Percentiles rank a stretch among this genome's conserved stretches.
Conservation (phyloP, 306 rosid species). For the Styphnolobium japonicum region DNA sequence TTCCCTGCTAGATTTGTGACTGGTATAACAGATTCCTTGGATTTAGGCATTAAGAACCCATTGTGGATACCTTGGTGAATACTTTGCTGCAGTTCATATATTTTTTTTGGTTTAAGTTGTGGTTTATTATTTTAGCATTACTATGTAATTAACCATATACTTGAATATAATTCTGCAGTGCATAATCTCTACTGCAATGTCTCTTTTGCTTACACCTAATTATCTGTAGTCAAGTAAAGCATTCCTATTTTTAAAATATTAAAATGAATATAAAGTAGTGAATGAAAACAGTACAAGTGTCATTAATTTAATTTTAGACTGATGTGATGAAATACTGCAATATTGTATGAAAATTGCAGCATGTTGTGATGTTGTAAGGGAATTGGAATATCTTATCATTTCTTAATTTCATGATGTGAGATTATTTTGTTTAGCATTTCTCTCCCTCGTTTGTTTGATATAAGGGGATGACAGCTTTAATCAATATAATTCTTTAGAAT, state of each 20-base stretch:
- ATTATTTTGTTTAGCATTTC: background rate
- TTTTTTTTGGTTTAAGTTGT: background rate
- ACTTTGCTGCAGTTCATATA: background rate
- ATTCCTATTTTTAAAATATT: background rate
- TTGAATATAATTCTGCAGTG: background rate
- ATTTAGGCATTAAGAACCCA: background rate
- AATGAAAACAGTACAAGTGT: background rate
- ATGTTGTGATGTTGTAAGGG: background rate
- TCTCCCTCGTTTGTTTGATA: background rate
- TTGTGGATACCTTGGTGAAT: background rate
- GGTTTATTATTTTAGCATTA: background rate
- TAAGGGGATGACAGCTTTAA: background rate
- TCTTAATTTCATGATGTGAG: background rate
- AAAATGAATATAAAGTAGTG: background rate
- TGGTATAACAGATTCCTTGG: constrained; percentile 1
- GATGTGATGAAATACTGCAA: background rate
- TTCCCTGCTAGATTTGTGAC: constrained; percentile 10
- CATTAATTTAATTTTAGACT: background rate
- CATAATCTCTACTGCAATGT: constrained; percentile 9
- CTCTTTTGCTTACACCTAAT: background rate
- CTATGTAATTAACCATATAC: background rate
- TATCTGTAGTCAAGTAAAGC: background rate
- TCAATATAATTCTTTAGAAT: background rate
- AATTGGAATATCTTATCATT: constrained; percentile 1
- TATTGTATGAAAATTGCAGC: background rate